These are phyloP conservation scores for Aspergillus pseudoterreus DNA, from an alignment of 2,329 filamentous ascomycete species.

Conservation along the genomic window DNA sequence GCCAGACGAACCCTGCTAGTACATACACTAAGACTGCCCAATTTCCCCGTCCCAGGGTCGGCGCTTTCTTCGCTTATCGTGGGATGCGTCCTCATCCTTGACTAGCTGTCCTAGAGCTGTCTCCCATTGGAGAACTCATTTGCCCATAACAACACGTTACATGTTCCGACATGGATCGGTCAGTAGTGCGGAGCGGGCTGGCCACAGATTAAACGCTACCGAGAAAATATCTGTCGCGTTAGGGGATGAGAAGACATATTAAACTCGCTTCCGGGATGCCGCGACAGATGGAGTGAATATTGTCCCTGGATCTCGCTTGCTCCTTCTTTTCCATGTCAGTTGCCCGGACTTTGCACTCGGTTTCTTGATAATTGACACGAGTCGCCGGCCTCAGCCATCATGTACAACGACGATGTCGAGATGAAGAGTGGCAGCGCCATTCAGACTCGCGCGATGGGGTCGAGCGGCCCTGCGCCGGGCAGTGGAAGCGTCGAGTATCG, in stretches of 20 bases:
- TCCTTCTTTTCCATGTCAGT: no score
- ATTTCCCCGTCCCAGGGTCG: no score
- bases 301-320: no score
- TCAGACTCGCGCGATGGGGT: conserved; percentile 1
- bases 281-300: no score
- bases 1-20: no score
- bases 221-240: no score
- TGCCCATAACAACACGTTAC: neutral
- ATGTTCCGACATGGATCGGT: neutral
- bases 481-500: conserved; percentile 9
- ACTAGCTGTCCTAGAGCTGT: neutral
- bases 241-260: no score
- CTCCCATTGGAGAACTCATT: neutral
- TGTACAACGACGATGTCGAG: conserved; percentile 5
- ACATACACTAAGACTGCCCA: no score
- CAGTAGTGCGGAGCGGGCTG: neutral
- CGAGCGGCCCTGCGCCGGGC: neutral
- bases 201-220: neutral
- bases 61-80: no score
- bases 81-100: neutral
- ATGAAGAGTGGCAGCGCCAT: conserved; percentile 12
- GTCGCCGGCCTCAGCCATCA: neutral
- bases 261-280: no score
- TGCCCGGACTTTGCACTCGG: no score
- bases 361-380: neutral